Conservation (phyloP, 108 stramenopile species). For the Schizochytrium sp. region DNA sequence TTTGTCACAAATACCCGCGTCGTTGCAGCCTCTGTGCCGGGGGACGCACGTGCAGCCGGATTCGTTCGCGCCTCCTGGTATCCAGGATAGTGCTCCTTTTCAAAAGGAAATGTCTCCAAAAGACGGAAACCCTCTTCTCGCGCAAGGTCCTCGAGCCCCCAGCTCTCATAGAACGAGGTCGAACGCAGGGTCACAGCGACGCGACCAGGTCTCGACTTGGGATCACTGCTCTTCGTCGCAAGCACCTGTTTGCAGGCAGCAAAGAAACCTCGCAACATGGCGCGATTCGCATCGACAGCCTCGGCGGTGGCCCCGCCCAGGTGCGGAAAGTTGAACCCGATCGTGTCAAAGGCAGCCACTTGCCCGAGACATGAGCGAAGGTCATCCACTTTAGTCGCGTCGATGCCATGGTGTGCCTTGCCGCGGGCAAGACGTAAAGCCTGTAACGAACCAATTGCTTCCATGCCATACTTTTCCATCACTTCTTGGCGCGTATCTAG, state of each 20-base stretch:
- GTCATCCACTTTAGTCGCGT: neutral
- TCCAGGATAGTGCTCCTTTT: neutral
- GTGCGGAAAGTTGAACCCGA: neutral
- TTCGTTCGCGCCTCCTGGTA: constrained; percentile 15
- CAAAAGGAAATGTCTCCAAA: neutral
- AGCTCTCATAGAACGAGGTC: neutral
- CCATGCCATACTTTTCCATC: neutral
- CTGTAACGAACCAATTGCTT: neutral
- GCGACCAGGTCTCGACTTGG: neutral
- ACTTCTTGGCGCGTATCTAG: neutral
- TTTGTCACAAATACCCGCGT: neutral
- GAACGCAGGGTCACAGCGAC: neutral
- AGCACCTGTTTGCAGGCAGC: neutral
- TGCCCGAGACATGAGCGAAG: neutral
- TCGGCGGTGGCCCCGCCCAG: neutral
- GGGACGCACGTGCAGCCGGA: neutral
- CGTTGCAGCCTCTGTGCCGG: neutral
- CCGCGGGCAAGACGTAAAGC: neutral
- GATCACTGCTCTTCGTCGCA: neutral
- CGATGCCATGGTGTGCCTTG: neutral
- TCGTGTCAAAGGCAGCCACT: neutral
- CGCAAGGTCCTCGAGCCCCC: neutral
- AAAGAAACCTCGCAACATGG: neutral
- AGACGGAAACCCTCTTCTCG: neutral
- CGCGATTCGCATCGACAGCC: neutral